These are phyloP conservation scores for Dictyostelium firmibasis DNA, from an alignment of 78 protist genomes.

Conservation along the genomic window DNA sequence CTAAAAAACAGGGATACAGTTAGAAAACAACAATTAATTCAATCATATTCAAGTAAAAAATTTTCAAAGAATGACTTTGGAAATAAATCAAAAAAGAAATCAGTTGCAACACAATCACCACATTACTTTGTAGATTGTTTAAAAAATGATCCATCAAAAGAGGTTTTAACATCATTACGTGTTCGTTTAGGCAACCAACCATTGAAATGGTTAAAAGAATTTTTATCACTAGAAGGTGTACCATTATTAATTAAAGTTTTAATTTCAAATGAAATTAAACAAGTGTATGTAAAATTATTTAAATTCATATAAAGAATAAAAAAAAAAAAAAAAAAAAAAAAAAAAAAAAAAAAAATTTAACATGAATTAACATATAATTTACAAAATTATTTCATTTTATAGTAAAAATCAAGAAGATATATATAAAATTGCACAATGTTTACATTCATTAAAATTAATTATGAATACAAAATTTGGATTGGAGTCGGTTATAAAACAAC, in stretches of 20 bases:
- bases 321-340: too few species aligned
- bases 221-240: conserved; percentile 43
- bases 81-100: not conserved
- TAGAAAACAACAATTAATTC: conserved; percentile 65
- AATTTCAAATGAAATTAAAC: conserved; percentile 39
- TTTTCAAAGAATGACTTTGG: conserved; percentile 63
- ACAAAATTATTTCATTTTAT: too few species aligned
- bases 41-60: conserved; percentile 48
- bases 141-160: conserved; percentile 42
- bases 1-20: not conserved
- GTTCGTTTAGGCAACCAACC: conserved; percentile 76
- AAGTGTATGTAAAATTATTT: conserved; percentile 8
- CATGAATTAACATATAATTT: not conserved
- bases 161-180: conserved; percentile 42
- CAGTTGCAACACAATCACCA: conserved; percentile 20
- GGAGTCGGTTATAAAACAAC: conserved; percentile 59
- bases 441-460: conserved; percentile 66
- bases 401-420: conserved; percentile 62
- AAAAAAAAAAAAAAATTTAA: not conserved
- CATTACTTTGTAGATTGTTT: conserved; percentile 60
- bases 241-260: conserved; percentile 35
- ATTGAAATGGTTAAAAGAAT: conserved; percentile 68
- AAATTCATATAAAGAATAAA: not conserved
- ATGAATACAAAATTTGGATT: conserved; percentile 76
- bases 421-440: conserved; percentile 55